Evolutionary conservation across 768 basidiomycete genomes (phyloP).

Genomic region (Hirschioporus abietinus): DNA sequence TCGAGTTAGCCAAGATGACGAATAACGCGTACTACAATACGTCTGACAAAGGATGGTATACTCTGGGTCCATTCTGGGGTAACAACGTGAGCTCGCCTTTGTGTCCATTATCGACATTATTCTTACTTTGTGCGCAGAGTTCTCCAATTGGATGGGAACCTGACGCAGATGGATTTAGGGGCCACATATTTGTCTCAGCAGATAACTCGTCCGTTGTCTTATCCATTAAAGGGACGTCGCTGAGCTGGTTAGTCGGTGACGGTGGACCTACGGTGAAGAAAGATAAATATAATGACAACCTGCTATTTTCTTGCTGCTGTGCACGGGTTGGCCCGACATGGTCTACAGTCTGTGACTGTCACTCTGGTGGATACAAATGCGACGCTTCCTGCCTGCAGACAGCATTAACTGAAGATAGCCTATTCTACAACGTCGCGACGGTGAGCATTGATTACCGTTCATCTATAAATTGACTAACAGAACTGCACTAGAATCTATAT

Average conservation of each 20-base stretch:
- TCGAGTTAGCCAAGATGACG: conserved; percentile 84
- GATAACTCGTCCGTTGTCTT: conserved; percentile 86
- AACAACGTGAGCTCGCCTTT: conserved; percentile 39
- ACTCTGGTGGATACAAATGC: conserved; percentile 69
- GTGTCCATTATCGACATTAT: conserved; percentile 3
- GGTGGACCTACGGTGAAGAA: conserved; percentile 81
- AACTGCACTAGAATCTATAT: conserved; percentile 66
- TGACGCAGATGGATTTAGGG: conserved; percentile 84
- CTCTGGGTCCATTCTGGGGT: conserved; percentile 50
- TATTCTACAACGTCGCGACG: conserved; percentile 84
- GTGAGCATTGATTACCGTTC: conserved; percentile 38
- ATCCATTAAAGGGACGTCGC: conserved; percentile 91
- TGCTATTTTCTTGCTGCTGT: conserved; percentile 96
- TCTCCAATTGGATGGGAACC: conserved; percentile 88
- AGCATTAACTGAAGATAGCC: conserved; percentile 70
- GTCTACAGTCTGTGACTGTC: conserved; percentile 89
- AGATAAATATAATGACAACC: conserved; percentile 93
- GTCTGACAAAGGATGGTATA: conserved; percentile 63
- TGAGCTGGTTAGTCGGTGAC: conserved; percentile 57
- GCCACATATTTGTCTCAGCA: conserved; percentile 81
- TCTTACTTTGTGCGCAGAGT: conserved; percentile 31
- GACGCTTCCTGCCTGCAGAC: conserved; percentile 76
- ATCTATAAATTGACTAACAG: neutral
- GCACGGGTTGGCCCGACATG: conserved; percentile 93
- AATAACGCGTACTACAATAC: conserved; percentile 69